These are phyloP conservation scores for Circinella umbellata DNA, from an alignment of 371 early-diverging fungal genomes.

Conservation along the genomic window DNA sequence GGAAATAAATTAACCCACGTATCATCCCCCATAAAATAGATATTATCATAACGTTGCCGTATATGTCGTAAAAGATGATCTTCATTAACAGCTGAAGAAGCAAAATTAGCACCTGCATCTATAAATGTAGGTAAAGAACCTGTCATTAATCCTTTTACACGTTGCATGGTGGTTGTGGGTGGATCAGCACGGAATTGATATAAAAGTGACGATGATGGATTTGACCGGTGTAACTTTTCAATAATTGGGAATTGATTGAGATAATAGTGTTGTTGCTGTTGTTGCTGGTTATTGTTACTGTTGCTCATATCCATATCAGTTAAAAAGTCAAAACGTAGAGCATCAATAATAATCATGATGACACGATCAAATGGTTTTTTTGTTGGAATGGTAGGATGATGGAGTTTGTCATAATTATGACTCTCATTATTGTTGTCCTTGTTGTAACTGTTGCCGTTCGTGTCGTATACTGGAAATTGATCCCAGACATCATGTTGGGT, in stretches of 20 bases:
- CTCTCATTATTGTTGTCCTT: background rate
- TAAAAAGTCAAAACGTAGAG: constrained; percentile 84
- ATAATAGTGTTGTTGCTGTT: constrained; percentile 53
- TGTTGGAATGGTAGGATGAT: constrained; percentile 5
- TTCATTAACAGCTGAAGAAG: constrained; percentile 78
- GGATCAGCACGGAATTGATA: constrained; percentile 92
- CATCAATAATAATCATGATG: constrained; percentile 88
- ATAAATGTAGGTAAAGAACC: constrained; percentile 93
- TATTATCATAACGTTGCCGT: constrained; percentile 46
- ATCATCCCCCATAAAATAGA: constrained; percentile 90
- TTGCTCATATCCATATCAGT: constrained; percentile 19
- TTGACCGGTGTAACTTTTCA: constrained; percentile 47
- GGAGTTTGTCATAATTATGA: background rate
- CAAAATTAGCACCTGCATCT: constrained; percentile 95
- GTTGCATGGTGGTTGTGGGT: constrained; percentile 97
- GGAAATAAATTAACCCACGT: constrained; percentile 93
- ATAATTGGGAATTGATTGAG: constrained; percentile 80
- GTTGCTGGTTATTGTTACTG: no score
- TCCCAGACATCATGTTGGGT: constrained; percentile 38
- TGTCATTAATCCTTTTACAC: constrained; percentile 91
- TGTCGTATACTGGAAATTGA: constrained; percentile 28
- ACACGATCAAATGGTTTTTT: constrained; percentile 67
- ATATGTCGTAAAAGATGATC: constrained; percentile 79
- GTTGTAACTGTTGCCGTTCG: no score
- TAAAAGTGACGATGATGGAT: constrained; percentile 73